Conservation (phyloP, 2,329 filamentous ascomycete genomes). For the Colletotrichum higginsianum region DNA sequence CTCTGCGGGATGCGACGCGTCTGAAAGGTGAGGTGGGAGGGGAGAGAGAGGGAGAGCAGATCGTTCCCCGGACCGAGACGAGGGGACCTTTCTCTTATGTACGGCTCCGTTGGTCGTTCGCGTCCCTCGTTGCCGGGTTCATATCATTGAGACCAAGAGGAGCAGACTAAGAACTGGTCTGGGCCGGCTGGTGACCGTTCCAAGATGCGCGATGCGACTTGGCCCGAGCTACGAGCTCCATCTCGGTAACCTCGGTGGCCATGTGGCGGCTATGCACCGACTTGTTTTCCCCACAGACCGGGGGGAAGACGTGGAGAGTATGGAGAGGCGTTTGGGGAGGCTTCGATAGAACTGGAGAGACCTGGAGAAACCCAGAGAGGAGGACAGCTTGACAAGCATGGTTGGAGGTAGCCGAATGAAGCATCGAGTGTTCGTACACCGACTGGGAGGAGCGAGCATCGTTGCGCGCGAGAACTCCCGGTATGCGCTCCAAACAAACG, state of each 20-base stretch:
- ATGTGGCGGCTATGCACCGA: conserved; percentile 25
- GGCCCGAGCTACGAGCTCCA: conserved; percentile 21
- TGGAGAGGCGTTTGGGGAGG: background rate
- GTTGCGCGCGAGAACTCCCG: background rate
- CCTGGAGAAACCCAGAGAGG: background rate
- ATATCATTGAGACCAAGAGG: conserved; percentile 8
- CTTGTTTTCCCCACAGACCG: conserved; percentile 6
- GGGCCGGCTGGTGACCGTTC: background rate
- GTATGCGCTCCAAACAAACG: conserved; percentile 40
- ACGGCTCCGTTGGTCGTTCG: background rate
- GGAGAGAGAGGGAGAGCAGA: background rate
- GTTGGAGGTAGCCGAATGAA: background rate
- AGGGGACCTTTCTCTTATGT: conserved; percentile 14
- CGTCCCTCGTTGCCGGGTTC: background rate
- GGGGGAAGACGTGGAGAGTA: conserved; percentile 6
- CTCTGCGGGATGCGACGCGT: conserved; percentile 20
- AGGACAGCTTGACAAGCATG: background rate
- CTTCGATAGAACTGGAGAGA: background rate
- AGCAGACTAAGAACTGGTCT: background rate
- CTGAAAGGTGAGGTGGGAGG: conserved; percentile 8
- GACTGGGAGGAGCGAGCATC: background rate
- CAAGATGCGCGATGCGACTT: conserved; percentile 30
- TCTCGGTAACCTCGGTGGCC: conserved; percentile 36
- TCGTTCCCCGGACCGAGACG: background rate
- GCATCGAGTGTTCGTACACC: background rate